phyloP scores from a whole-genome alignment of 345 rosid genomes.

The Hevea brasiliensis region DNA sequence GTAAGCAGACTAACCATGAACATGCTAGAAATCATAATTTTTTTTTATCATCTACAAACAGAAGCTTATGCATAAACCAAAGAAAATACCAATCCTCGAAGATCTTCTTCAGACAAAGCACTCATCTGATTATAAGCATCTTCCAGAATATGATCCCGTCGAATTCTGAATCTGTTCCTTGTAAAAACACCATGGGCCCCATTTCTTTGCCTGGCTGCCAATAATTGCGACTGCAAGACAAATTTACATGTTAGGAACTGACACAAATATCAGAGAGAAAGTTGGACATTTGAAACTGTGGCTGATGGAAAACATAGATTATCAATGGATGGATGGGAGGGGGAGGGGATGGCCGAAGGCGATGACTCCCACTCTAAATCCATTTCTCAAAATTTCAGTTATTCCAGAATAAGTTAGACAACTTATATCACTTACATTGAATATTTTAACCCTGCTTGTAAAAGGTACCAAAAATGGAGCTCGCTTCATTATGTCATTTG shows the following conservation, averaged over 20 bases:
- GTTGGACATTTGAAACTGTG: neutral
- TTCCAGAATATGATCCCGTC: slow-evolving; percentile 91
- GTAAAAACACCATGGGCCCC: slow-evolving; percentile 74
- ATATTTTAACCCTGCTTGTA: slow-evolving; percentile 92
- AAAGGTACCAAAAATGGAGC: slow-evolving; percentile 98
- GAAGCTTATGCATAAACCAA: slow-evolving; percentile 12
- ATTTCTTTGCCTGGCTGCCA: slow-evolving; percentile 62
- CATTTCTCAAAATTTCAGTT: neutral
- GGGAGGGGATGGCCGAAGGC: neutral
- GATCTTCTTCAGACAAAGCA: slow-evolving; percentile 91
- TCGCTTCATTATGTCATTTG: slow-evolving; percentile 84
- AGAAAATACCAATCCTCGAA: slow-evolving; percentile 71
- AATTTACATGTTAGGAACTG: neutral
- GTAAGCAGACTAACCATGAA: slow-evolving; percentile 25
- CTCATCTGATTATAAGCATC: slow-evolving; percentile 99
- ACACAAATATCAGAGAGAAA: neutral
- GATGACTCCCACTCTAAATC: neutral
- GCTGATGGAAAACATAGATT: neutral
- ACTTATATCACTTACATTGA: slow-evolving; percentile 62
- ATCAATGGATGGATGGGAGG: slow-evolving; percentile 5
- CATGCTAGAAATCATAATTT: slow-evolving; percentile 16
- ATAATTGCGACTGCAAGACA: slow-evolving; percentile 68
- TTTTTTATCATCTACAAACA: slow-evolving; percentile 9
- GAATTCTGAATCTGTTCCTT: slow-evolving; percentile 86
- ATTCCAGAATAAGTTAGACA: neutral